Evolutionary conservation across 164 flowering plant species (phyloP).

Genomic region (Platanus orientalis): DNA sequence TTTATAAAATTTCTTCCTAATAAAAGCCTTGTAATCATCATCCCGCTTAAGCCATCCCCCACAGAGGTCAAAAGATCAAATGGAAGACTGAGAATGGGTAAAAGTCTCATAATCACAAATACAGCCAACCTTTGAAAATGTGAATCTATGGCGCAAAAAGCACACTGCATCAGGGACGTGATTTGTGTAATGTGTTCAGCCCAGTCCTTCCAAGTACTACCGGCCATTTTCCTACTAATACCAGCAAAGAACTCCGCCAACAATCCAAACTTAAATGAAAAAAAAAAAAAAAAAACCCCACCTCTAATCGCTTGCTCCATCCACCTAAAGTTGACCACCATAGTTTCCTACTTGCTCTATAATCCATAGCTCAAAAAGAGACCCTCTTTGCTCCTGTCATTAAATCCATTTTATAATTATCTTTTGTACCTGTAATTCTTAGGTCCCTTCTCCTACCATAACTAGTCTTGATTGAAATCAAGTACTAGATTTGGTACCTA

Average conservation of each 20-base stretch:
- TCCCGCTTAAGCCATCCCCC: background rate
- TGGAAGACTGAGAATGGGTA: background rate
- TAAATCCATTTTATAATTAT: background rate
- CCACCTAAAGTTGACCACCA: background rate
- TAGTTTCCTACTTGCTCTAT: background rate
- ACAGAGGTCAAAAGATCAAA: background rate
- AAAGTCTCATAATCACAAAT: too few relatives aligned
- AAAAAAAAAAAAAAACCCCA: background rate
- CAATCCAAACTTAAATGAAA: background rate
- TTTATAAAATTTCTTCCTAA: background rate
- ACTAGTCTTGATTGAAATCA: slow-evolving; percentile 17
- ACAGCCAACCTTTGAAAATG: background rate
- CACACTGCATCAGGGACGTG: background rate
- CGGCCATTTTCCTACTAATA: background rate
- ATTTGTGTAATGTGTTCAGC: background rate
- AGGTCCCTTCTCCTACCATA: slow-evolving; percentile 14
- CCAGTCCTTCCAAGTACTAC: background rate
- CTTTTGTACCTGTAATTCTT: background rate
- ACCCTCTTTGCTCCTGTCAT: background rate
- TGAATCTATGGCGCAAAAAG: background rate
- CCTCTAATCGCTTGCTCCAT: slow-evolving; percentile 2
- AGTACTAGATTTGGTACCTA: slow-evolving; percentile 24
- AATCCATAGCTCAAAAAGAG: slow-evolving; percentile 8
- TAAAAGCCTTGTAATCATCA: background rate
- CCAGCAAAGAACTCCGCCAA: background rate